Base-by-base conservation (phyloP, 768 basidiomycete species). In the Tephrocybe sp. region DNA sequence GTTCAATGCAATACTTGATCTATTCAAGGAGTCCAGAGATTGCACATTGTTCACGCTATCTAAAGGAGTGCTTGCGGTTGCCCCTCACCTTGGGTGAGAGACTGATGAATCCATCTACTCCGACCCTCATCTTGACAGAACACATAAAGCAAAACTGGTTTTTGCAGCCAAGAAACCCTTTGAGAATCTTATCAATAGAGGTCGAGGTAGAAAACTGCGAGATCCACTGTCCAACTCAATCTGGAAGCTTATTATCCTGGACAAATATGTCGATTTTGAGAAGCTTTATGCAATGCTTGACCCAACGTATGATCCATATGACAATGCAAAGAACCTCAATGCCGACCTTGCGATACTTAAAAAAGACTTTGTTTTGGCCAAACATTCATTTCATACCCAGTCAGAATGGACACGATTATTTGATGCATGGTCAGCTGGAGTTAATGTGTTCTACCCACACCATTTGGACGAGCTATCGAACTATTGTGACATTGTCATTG, bases 31-130 rank as follows among this genome's bases (percentile, higher is more conserved):
- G n/a, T n/a, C n/a, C n/a, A n/a, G n/a, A n/a, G n/a, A n/a, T n/a
- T n/a, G n/a, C n/a, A n/a, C n/a, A n/a, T n/a, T n/a, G n/a, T n/a
- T n/a, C n/a, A n/a, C n/a, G n/a, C n/a, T 51, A 34, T 49, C 50
- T 6, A 28, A 42, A 24, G 53, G 41, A 1, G 37, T 57, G 5
- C 46, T 61, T 2, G 30, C 51, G 3, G 45, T 42, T 15, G 59
- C 57, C 4, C 59, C 59, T 18, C 59, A 61, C 38, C 54, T 61
- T 4, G 51, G 45, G 2, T n/a, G n/a, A n/a, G 34, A 48, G 17
- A 37, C 53, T 15, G 14, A 36, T 7, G 17, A 36, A 4, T 7
- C 21, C 42, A 1, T 50, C 41, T 18, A 3, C 51, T 12, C 44
- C 34, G 57, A 61, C 21, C 48, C 57, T 36, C 54, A 61, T 17